A percentile compares a stretch with the other conserved stretches of the same genome.
phyloP scores from a whole-genome alignment of 164 flowering plant species.

The Umbellularia californica region DNA sequence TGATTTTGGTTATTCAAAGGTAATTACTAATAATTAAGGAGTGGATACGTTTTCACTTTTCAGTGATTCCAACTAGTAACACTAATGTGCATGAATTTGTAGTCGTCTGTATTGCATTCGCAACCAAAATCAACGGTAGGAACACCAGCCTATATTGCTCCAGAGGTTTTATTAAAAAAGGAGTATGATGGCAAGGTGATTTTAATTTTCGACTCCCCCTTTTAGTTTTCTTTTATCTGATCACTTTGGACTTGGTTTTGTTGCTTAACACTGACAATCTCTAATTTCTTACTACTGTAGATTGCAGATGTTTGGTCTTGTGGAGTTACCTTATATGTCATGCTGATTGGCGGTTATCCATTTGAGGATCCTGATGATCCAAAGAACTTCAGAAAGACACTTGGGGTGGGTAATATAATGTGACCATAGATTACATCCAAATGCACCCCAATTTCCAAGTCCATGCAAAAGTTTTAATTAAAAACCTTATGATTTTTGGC shows the following conservation, averaged over 20 bases:
- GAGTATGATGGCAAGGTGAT: slow-evolving; percentile 85
- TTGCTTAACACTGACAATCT: not conserved
- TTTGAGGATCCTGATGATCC: slow-evolving; percentile 91
- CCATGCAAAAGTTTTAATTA: not conserved
- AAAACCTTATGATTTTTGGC: slow-evolving; percentile 17
- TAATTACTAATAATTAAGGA: slow-evolving; percentile 6
- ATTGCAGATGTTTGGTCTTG: slow-evolving; percentile 94
- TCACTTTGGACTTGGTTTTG: not conserved
- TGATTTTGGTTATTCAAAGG: slow-evolving; percentile 89
- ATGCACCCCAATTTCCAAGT: not conserved
- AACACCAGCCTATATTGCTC: slow-evolving; percentile 88
- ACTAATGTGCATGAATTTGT: slow-evolving; percentile 11
- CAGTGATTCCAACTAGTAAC: not conserved
- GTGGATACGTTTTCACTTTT: not conserved
- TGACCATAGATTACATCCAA: not conserved
- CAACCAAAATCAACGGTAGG: slow-evolving; percentile 89
- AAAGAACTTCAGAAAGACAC: slow-evolving; percentile 65
- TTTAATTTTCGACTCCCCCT: not conserved
- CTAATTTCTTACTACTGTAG: slow-evolving; percentile 28
- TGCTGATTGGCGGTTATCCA: slow-evolving; percentile 87
- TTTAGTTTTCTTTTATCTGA: not conserved
- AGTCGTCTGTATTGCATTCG: slow-evolving; percentile 80
- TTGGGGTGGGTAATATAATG: slow-evolving; percentile 41
- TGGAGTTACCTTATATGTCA: slow-evolving; percentile 85
- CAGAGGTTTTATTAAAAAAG: slow-evolving; percentile 64